A percentile compares a stretch with the other conserved stretches of the same genome.
These are phyloP conservation scores for Gossypium gossypioides DNA, from an alignment of 441 rosid genomes.

Conservation along the genomic window DNA sequence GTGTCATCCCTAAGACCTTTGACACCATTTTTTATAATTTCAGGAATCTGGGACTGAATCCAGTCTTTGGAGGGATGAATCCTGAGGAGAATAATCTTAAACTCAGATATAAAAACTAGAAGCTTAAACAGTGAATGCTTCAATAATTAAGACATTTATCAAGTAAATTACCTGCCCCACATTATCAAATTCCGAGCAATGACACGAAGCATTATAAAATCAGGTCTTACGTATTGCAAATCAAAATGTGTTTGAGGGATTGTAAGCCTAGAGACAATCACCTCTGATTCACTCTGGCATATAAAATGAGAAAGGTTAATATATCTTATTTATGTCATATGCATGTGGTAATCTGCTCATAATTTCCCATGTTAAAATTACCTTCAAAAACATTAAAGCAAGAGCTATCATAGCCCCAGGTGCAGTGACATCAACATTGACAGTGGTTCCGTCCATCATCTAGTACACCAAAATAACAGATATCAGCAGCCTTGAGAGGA, in stretches of 20 bases:
- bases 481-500: slow-evolving; percentile 4
- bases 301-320: slow-evolving; percentile 19
- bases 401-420: slow-evolving; percentile 95
- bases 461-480: slow-evolving; percentile 23
- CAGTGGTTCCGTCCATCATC: slow-evolving; percentile 72
- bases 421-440: slow-evolving; percentile 92
- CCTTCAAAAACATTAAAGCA: slow-evolving; percentile 87
- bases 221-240: slow-evolving; percentile 86
- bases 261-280: slow-evolving; percentile 63
- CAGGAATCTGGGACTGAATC: slow-evolving; percentile 88
- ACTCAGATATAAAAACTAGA: slow-evolving; percentile 12
- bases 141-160: not conserved
- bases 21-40: slow-evolving; percentile 58
- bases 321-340: not conserved
- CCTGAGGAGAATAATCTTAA: slow-evolving; percentile 35
- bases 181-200: slow-evolving; percentile 88
- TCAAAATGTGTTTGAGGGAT: slow-evolving; percentile 80
- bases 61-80: slow-evolving; percentile 75
- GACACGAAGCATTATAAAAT: slow-evolving; percentile 96
- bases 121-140: not conserved
- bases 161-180: slow-evolving; percentile 75
- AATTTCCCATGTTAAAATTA: slow-evolving; percentile 20
- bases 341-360: not conserved
- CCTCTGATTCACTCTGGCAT: slow-evolving; percentile 79
- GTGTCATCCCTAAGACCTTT: slow-evolving; percentile 53